Evolutionary conservation across 2,329 filamentous ascomycete species (phyloP), one percentile per base, ranked within the genome.

Genomic region (Phaeosphaeriaceae sp.): DNA sequence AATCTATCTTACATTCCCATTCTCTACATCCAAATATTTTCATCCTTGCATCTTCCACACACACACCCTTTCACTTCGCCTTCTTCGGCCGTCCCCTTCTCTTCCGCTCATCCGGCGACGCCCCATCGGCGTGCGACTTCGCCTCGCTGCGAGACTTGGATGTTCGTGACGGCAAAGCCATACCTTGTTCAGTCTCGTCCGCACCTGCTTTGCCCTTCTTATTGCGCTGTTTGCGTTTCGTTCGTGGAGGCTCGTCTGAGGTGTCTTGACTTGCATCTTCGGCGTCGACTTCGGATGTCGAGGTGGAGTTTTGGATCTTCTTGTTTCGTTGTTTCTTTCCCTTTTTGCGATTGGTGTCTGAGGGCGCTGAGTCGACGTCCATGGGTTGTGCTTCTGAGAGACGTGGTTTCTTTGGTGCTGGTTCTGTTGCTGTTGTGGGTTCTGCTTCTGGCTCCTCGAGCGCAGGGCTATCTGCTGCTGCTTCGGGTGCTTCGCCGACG

Each of bases 101-200:
- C 20, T 44, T 44, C 32, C 32, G 16, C 15, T 44, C 36, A 12
- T 42, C 17, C 13, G 29, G 13, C 30, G 18, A 54, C 46, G 53
- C 54, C 3, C 59, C 64, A 18, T 61, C 48, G 15, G 65, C 45
- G 13, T 66, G 41, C 26, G 58, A 60, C 11, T 54, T 60, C 2
- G 60, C 62, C 49, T 65, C 62, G 35, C 59, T 64, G 7, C 56
- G 59, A 4, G 64, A 61, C 39, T 61, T 60, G 12, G 64, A 56
- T 12, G 56, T 60, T 1, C 39, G 21, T 4, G 49, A 37, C 11
- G 54, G 41, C 35, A 15, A 42, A 20, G 42, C 34, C 4, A 23
- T 16, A 34, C 32, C 41, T 28, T 37, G 13, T 4, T 3, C 36
- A 2, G 21, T 16, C 46, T 50, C 37, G 12, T 44, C 28, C 12